Percentiles rank a stretch among this genome's conserved stretches.
Evolutionary conservation across 1,284 basidiomycete genomes (phyloP).

Genomic region (Hymenochaete sp.): DNA sequence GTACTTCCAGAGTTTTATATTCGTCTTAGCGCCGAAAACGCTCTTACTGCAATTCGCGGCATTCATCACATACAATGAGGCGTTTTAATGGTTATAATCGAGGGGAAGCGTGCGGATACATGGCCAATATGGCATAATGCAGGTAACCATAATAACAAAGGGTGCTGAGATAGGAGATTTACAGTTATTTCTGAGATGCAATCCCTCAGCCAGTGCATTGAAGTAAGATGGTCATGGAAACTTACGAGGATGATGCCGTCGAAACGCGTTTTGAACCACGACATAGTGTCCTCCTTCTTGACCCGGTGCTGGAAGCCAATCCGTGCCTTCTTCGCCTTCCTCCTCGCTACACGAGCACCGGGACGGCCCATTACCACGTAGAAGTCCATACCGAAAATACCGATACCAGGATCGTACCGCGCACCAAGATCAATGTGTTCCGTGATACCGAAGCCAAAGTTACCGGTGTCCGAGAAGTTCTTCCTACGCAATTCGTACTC

Average conservation of each 20-base stretch:
- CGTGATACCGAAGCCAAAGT: slow-evolving; percentile 98
- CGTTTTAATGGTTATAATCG: no score
- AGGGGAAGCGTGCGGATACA: slow-evolving; percentile 10
- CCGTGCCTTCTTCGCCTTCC: slow-evolving; percentile 84
- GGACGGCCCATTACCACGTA: slow-evolving; percentile 97
- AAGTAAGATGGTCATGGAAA: slow-evolving; percentile 17
- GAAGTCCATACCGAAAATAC: slow-evolving; percentile 99
- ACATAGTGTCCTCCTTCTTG: slow-evolving; percentile 88
- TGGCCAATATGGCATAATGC: slow-evolving; percentile 14
- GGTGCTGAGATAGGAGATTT: no score
- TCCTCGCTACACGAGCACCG: slow-evolving; percentile 84
- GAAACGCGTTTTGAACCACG: slow-evolving; percentile 99
- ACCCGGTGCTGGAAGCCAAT: slow-evolving; percentile 86
- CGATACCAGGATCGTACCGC: slow-evolving; percentile 93
- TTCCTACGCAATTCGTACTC: slow-evolving; percentile 92
- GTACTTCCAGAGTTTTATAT: no score
- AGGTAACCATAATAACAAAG: slow-evolving; percentile 9
- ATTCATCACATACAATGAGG: no score
- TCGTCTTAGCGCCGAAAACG: no score
- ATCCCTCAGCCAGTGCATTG: not conserved
- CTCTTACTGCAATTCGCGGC: no score
- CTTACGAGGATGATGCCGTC: slow-evolving; percentile 89
- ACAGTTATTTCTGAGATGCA: slow-evolving; percentile 16
- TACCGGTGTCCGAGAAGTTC: slow-evolving; percentile 97
- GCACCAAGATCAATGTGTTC: slow-evolving; percentile 99